Percentiles rank a stretch among this genome's conserved stretches.
phyloP scores from a whole-genome alignment of 2,329 filamentous ascomycete genomes.

The Claviceps cyperi region DNA sequence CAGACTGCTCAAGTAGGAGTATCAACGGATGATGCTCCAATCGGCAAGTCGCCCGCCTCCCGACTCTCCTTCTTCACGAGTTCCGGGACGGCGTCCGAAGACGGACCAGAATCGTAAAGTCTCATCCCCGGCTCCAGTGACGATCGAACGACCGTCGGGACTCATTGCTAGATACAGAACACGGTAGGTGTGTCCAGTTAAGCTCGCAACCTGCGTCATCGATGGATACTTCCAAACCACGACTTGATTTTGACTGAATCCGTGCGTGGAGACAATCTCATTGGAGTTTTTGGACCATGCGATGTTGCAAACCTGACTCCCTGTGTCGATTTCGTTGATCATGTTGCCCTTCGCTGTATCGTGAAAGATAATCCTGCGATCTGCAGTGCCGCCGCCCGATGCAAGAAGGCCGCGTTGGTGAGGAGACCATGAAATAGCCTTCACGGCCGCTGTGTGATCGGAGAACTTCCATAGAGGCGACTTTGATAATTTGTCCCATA shows the following conservation, averaged over 20 bases:
- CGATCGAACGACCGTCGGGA: conserved; percentile 82
- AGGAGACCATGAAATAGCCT: conserved; percentile 95
- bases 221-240: conserved; percentile 98
- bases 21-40: conserved; percentile 67
- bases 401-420: conserved; percentile 91
- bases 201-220: conserved; percentile 90
- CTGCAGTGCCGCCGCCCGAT: conserved; percentile 87
- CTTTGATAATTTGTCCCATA: conserved; percentile 94
- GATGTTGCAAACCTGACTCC: conserved; percentile 96
- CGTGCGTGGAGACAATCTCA: conserved; percentile 92
- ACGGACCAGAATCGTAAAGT: conserved; percentile 94
- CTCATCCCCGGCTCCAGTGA: conserved; percentile 92
- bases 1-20: neutral
- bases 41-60: conserved; percentile 51
- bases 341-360: conserved; percentile 74
- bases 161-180: conserved; percentile 96
- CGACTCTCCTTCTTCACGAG: conserved; percentile 51
- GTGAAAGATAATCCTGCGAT: conserved; percentile 95
- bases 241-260: conserved; percentile 96
- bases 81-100: conserved; percentile 69
- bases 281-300: conserved; percentile 97
- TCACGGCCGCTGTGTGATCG: conserved; percentile 90
- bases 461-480: conserved; percentile 87
- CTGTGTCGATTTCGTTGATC: conserved; percentile 85
- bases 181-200: conserved; percentile 93